Base-by-base conservation (phyloP, 805 yeast species). In the Suhomyces prunicola region DNA sequence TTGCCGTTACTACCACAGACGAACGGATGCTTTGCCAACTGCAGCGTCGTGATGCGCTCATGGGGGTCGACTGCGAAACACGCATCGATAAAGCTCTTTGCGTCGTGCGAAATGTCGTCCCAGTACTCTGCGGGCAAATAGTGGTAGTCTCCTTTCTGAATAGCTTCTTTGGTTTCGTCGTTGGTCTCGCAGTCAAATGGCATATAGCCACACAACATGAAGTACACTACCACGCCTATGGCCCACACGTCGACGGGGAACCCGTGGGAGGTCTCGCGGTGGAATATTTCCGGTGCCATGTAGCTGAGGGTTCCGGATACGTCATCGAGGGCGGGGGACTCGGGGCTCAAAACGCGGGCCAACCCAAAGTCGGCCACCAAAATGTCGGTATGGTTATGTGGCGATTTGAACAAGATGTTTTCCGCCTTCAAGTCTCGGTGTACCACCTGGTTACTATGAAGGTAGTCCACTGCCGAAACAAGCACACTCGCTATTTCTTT, bases 351-450 rank as follows among this genome's bases (percentile, higher is more conserved):
- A 39, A 79, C 73, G 10, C 82, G 68, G 12, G 90, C 86, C 27
- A 85, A 69, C 2, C 92, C 91, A 65, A 86, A 86, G 62, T 83
- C 87, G 8, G 85, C 86, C 44, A 84, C 71, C 52, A 80, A 66
- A 52, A 82, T 66, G 13, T 42, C 42, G 59, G 71, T 75, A 5
- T 55, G 45, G 47, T 68, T 69, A 40, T 76, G 70, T 46, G 69
- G 57, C 23, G 64, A 52, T 48, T 68, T 61, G 63, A 86, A 84
- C 45, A 87, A 70, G 39, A 87, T 70, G 59, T 87, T 87, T 59
- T 87, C 92, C 0, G 91, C 88, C 64, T 87, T 87, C 53, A 87
- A 67, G 60, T 87, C 92, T 46, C 92, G 77, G 62, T 87, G 92
- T 6, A 85, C 86, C 39, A 87, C 78, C 29, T 80, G 79, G 57